A percentile compares a stretch with the other conserved stretches of the same genome.
Conservation (phyloP, 305 asterid genomes). For the Ajuga reptans region DNA sequence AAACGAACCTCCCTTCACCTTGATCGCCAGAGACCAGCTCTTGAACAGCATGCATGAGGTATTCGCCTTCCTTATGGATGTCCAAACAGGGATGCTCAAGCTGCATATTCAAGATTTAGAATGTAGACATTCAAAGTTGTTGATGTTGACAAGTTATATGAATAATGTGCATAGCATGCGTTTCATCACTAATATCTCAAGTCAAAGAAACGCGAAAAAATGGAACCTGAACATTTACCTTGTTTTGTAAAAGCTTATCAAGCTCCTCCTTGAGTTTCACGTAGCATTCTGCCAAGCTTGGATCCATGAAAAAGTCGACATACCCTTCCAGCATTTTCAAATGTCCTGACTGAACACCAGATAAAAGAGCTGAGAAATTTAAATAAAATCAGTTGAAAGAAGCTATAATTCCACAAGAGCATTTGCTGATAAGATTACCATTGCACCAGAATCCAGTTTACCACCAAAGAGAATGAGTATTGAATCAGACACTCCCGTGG, state of each 20-base stretch:
- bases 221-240: conserved; percentile 38
- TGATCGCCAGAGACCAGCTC: conserved; percentile 89
- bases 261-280: conserved; percentile 77
- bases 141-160: not conserved
- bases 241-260: conserved; percentile 54
- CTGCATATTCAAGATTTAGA: conserved; percentile 37
- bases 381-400: not conserved
- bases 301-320: conserved; percentile 86
- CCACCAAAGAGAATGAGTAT: conserved; percentile 94
- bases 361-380: not conserved
- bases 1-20: conserved; percentile 80
- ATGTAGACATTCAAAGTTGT: not conserved
- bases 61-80: conserved; percentile 89
- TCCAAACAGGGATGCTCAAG: conserved; percentile 70
- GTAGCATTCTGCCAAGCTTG: conserved; percentile 77
- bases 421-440: conserved; percentile 40
- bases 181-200: not conserved
- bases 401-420: conserved; percentile 6
- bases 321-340: conserved; percentile 85
- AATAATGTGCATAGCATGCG: not conserved
- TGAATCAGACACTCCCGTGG: conserved; percentile 97
- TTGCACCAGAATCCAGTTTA: conserved; percentile 46
- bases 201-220: not conserved
- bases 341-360: conserved; percentile 60
- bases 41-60: conserved; percentile 84